Base-by-base conservation (phyloP, 2,329 filamentous ascomycete genomes). In the Cercospora beticola region DNA sequence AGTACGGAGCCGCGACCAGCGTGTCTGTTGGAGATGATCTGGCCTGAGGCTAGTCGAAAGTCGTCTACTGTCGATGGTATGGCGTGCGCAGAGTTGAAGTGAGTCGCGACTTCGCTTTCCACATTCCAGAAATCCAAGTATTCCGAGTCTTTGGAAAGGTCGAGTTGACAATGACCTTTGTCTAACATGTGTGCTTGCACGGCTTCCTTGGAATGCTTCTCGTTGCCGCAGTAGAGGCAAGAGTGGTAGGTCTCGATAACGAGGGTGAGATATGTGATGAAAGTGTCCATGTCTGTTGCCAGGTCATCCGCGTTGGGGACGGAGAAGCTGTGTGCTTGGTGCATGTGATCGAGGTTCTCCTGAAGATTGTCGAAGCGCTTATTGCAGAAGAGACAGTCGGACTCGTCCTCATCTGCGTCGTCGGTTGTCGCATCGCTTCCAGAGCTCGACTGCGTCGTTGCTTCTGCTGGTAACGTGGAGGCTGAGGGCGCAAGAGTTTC, bases 111-210 rank as follows among this genome's bases (percentile, higher is more conserved):
- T 56, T 30, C n/a, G 31, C 30, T 57, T n/a, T 61, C 63, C 6
- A 26, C 18, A 9, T 28, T 21, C 71, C 71, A 72, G 65, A 72
- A 72, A 18, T 71, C 71, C 26, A 70, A 64, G 59, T 65, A 72
- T 6, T 72, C 71, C 0, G 71, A 72, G 7, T 61, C 58, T 7
- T 56, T 18, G 3, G 71, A 68, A 5, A 72, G 63, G 61, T 72
- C 67, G 4, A 72, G 43, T 62, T 70, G 79, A 71, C 84, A 86
- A 66, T 86, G 84, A 0, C 83, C 81, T 59, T 83, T 86, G 2
- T 76, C 79, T 0, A 76, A 71, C 84, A 86, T 86, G 64, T 86
- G 86, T 40, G 85, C 83, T 69, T 85, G 83, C 0, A 83, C 81
- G 0, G 81, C 86, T 61, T 83, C 78, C 0, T 78, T 76, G 0